Percentiles rank a stretch among this genome's conserved stretches.
Evolutionary conservation across 805 yeast species (phyloP).

Genomic region (Maudiozyma bulderi): DNA sequence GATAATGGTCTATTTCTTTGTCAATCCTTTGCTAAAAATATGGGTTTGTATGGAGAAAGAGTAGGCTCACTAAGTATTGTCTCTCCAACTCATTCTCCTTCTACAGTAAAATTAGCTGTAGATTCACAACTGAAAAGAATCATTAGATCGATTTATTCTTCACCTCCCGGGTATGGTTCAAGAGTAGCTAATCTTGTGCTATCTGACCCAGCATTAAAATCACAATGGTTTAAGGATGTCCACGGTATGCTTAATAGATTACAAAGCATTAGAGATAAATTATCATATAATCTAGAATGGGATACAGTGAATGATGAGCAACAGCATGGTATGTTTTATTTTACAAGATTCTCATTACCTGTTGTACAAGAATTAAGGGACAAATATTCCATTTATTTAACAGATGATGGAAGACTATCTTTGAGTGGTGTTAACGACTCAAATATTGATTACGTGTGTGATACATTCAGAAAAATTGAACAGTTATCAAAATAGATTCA

Average conservation of each 20-base stretch:
- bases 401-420: constrained; percentile 85
- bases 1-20: constrained; percentile 51
- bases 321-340: constrained; percentile 96
- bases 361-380: constrained; percentile 65
- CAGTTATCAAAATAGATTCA: background rate
- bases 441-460: constrained; percentile 54
- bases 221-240: constrained; percentile 78
- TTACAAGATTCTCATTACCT: constrained; percentile 64
- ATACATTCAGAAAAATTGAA: constrained; percentile 10
- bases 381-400: constrained; percentile 72
- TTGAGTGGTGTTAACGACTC: constrained; percentile 77
- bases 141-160: constrained; percentile 80
- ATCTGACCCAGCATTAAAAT: constrained; percentile 45
- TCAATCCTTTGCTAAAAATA: constrained; percentile 90
- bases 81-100: constrained; percentile 35
- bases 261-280: constrained; percentile 54
- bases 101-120: constrained; percentile 44
- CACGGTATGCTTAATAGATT: constrained; percentile 70
- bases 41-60: constrained; percentile 94
- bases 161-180: constrained; percentile 93
- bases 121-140: constrained; percentile 77
- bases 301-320: constrained; percentile 50
- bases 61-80: constrained; percentile 68
- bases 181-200: constrained; percentile 76
- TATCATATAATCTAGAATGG: constrained; percentile 68